Conservation (phyloP, 2,329 filamentous ascomycete species). For the Penicillium sp. region DNA sequence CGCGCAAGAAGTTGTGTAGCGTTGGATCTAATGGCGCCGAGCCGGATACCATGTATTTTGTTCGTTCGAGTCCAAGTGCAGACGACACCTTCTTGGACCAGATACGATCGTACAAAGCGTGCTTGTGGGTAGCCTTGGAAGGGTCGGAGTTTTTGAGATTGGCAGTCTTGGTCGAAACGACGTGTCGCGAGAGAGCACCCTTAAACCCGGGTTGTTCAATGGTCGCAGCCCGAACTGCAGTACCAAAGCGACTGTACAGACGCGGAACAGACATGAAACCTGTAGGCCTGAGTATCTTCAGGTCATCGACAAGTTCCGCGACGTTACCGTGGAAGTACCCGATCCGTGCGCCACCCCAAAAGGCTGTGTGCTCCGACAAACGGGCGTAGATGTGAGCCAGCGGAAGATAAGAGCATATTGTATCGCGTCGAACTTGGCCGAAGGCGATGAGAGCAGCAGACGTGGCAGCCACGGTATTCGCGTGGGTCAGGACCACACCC, state of each 20-base stretch:
- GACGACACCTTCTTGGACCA: slow-evolving; percentile 84
- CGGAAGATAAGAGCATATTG: slow-evolving; percentile 82
- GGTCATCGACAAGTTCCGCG: slow-evolving; percentile 77
- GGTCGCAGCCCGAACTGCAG: slow-evolving; percentile 75
- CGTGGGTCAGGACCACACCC: slow-evolving; percentile 70
- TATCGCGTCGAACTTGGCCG: slow-evolving; percentile 57
- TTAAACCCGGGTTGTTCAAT: slow-evolving; percentile 74
- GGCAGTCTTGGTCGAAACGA: slow-evolving; percentile 76
- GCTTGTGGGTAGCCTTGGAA: slow-evolving; percentile 65
- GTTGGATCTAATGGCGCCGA: slow-evolving; percentile 86
- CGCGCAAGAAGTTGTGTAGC: slow-evolving; percentile 83
- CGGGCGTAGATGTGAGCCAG: slow-evolving; percentile 93
- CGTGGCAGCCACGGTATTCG: slow-evolving; percentile 72
- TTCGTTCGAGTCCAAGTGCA: slow-evolving; percentile 76
- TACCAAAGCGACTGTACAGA: slow-evolving; percentile 85
- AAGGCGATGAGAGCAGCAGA: slow-evolving; percentile 58
- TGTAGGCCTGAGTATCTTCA: slow-evolving; percentile 82
- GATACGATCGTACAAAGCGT: slow-evolving; percentile 60
- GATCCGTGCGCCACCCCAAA: slow-evolving; percentile 70
- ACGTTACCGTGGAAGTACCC: slow-evolving; percentile 96
- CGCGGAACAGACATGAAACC: slow-evolving; percentile 85
- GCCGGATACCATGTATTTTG: slow-evolving; percentile 74
- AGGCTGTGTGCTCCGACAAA: slow-evolving; percentile 70
- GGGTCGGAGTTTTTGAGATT: slow-evolving; percentile 66
- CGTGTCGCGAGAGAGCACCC: slow-evolving; percentile 74